Percentiles rank a stretch among this genome's conserved stretches.
Conservation (phyloP, 768 basidiomycete species). For the Leccinum subtestaceum region DNA sequence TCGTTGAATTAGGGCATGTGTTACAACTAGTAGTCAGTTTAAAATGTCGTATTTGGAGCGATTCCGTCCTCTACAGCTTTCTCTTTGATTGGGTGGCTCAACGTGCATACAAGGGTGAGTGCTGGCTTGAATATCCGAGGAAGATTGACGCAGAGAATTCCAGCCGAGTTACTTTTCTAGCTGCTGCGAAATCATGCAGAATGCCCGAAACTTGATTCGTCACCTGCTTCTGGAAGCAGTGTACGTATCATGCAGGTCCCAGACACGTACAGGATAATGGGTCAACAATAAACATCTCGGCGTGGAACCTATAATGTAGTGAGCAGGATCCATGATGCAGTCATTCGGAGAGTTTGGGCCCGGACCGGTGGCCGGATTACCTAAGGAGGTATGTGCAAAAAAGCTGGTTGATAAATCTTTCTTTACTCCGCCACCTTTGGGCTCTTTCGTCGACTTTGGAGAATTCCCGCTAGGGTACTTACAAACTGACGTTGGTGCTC, state of each 20-base stretch:
- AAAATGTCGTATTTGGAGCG: background rate
- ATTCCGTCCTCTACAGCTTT: background rate
- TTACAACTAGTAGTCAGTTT: background rate
- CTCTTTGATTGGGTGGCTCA: background rate
- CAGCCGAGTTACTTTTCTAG: background rate
- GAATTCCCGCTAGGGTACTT: conserved; percentile 5
- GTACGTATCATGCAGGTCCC: background rate
- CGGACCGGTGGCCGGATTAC: conserved; percentile 6
- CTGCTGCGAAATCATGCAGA: background rate
- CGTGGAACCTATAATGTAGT: background rate
- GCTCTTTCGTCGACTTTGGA: background rate
- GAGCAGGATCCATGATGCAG: background rate
- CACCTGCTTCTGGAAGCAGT: conserved; percentile 11
- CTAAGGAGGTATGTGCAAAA: conserved; percentile 3
- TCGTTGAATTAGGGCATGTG: background rate
- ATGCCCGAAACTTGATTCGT: too few relatives aligned
- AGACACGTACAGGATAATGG: background rate
- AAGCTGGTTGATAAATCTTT: too few relatives aligned
- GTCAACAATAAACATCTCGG: too few relatives aligned
- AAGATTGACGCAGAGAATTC: background rate
- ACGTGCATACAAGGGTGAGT: background rate
- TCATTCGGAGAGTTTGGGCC: background rate
- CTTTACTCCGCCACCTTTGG: background rate
- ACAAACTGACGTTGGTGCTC: conserved; percentile 10
- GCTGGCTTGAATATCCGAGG: too few relatives aligned